A percentile compares a stretch with the other conserved stretches of the same genome.
These are phyloP conservation scores for Diaporthe sp. DNA, from an alignment of 2,329 filamentous ascomycete species.

Conservation along the genomic window DNA sequence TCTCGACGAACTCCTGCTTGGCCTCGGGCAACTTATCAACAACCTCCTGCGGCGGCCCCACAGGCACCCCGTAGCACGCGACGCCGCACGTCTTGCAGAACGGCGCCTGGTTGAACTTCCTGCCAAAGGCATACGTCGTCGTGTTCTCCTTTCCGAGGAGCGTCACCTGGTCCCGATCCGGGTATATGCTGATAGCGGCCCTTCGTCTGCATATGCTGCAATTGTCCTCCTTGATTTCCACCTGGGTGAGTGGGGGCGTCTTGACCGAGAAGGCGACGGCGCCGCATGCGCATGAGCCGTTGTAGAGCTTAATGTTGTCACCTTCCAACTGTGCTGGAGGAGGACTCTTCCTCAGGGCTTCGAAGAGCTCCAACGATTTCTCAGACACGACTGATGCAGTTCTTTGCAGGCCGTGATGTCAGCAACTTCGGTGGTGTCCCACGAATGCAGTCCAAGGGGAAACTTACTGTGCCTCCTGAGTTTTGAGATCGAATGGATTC, in stretches of 20 bases:
- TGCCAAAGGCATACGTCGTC: conserved; percentile 46
- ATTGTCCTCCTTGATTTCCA: conserved; percentile 59
- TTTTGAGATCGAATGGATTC: conserved; percentile 46
- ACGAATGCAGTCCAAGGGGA: neutral
- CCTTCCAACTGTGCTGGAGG: neutral
- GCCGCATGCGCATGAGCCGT: conserved; percentile 48
- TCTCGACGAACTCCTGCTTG: conserved; percentile 43
- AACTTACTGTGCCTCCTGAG: conserved; percentile 29
- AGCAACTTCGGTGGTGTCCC: neutral
- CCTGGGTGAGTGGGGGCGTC: conserved; percentile 46
- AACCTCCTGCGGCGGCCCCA: conserved; percentile 49
- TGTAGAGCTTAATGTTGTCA: conserved; percentile 38
- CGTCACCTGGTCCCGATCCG: conserved; percentile 46
- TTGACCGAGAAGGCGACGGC: conserved; percentile 43
- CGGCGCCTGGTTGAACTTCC: conserved; percentile 44
- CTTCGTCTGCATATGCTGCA: conserved; percentile 51
- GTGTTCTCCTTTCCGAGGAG: conserved; percentile 46
- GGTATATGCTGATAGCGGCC: conserved; percentile 49
- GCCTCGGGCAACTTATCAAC: conserved; percentile 47
- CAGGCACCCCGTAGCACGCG: conserved; percentile 45
- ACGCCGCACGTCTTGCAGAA: conserved; percentile 51
- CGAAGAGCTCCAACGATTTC: neutral
- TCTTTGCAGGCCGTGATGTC: neutral
- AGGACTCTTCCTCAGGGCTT: neutral
- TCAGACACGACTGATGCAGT: conserved; percentile 22